These are phyloP conservation scores for Lentinula sp. DNA, from an alignment of 768 basidiomycete genomes.

Conservation along the genomic window DNA sequence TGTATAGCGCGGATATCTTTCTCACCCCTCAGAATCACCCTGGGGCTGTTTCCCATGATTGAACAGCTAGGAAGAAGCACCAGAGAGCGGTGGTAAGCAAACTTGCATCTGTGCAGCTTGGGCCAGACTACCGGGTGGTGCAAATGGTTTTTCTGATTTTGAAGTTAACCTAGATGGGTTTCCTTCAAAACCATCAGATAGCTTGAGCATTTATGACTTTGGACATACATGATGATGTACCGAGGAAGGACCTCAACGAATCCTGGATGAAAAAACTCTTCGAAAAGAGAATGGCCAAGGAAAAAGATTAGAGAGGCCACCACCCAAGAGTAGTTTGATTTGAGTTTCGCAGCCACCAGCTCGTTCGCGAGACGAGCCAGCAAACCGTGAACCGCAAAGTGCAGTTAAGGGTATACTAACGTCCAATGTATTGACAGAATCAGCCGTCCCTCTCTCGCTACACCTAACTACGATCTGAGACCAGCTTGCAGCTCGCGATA, in stretches of 20 bases:
- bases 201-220: neutral
- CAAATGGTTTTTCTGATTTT: too few relatives aligned
- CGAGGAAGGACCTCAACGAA: too few relatives aligned
- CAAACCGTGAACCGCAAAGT: slow-evolving; percentile 52
- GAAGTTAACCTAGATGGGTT: too few relatives aligned
- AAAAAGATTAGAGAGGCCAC: slow-evolving; percentile 24
- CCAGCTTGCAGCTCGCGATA: too few relatives aligned
- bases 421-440: neutral
- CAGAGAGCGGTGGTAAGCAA: too few relatives aligned
- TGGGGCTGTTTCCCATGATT: too few relatives aligned
- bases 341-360: slow-evolving; percentile 38
- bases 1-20: too few relatives aligned
- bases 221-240: too few relatives aligned
- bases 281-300: slow-evolving; percentile 10
- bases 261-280: neutral
- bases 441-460: neutral
- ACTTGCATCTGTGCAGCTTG: too few relatives aligned
- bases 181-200: neutral
- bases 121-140: too few relatives aligned
- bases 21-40: too few relatives aligned
- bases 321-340: slow-evolving; percentile 68
- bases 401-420: slow-evolving; percentile 46
- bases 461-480: neutral
- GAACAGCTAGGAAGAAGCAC: too few relatives aligned
- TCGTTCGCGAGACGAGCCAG: slow-evolving; percentile 9